Evolutionary conservation across 208 protist species (phyloP).

Genomic region (Leishmania tarentolae): DNA sequence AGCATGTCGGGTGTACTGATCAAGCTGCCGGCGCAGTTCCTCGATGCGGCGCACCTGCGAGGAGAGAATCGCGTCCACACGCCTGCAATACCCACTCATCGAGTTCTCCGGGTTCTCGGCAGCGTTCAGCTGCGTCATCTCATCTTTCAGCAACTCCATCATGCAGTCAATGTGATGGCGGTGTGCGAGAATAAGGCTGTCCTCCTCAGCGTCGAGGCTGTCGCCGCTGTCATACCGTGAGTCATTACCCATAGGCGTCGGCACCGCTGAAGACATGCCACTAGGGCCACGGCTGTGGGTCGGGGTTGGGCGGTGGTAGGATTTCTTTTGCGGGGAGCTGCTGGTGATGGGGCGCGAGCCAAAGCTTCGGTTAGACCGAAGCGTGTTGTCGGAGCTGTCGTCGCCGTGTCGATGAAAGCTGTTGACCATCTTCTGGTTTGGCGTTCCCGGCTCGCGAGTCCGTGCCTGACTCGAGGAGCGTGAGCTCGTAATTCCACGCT

Average conservation of each 20-base stretch:
- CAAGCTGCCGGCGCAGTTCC: conserved; percentile 76
- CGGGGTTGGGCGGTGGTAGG: conserved; percentile 41
- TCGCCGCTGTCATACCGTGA: conserved; percentile 67
- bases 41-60: conserved; percentile 81
- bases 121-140: conserved; percentile 92
- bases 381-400: conserved; percentile 36
- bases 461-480: conserved; percentile 62
- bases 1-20: conserved; percentile 60
- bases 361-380: conserved; percentile 44
- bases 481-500: conserved; percentile 48
- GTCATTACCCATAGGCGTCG: conserved; percentile 46
- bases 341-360: conserved; percentile 30
- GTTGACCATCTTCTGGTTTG: conserved; percentile 37
- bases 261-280: conserved; percentile 37
- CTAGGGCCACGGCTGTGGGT: conserved; percentile 43
- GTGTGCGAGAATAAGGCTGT: conserved; percentile 90
- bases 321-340: conserved; percentile 34
- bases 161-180: conserved; percentile 93
- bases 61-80: conserved; percentile 79
- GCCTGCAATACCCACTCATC: conserved; percentile 90
- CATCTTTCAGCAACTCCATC: conserved; percentile 92
- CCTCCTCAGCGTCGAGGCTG: conserved; percentile 90
- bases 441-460: conserved; percentile 66
- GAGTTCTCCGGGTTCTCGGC: conserved; percentile 89
- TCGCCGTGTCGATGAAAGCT: conserved; percentile 37